Evolutionary conservation across 2,329 filamentous ascomycete species (phyloP).

Genomic region (Grosmannia huntii): DNA sequence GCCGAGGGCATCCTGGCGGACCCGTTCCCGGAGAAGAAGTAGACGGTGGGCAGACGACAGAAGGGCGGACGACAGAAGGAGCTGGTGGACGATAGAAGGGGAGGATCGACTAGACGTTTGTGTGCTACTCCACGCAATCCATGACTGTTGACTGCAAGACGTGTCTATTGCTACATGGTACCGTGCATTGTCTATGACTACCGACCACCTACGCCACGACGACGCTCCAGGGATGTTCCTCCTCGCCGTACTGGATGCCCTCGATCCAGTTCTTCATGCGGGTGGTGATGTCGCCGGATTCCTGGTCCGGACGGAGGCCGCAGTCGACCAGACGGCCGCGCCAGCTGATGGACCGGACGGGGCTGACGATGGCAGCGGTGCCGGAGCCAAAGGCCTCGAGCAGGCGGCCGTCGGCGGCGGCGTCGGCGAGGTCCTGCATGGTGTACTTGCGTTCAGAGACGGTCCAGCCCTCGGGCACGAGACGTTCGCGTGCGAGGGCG

Average conservation of each 20-base stretch:
- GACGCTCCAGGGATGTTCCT: slow-evolving; percentile 77
- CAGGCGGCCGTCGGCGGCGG: slow-evolving; percentile 70
- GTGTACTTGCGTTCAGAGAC: slow-evolving; percentile 82
- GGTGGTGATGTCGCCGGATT: slow-evolving; percentile 75
- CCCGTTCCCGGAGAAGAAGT: slow-evolving; percentile 49
- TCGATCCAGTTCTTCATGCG: slow-evolving; percentile 97
- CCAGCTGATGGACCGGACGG: slow-evolving; percentile 82
- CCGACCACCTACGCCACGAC: too few species aligned
- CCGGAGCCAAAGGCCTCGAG: slow-evolving; percentile 90
- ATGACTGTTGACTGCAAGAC: too few species aligned
- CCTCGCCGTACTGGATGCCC: slow-evolving; percentile 86
- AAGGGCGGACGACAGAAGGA: background rate
- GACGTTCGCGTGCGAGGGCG: slow-evolving; percentile 68
- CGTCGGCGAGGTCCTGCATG: slow-evolving; percentile 74
- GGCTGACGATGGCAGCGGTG: slow-evolving; percentile 87
- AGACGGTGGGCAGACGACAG: background rate
- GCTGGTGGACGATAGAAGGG: background rate
- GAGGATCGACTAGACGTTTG: background rate
- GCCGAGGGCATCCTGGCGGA: slow-evolving; percentile 88
- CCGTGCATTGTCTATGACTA: too few species aligned
- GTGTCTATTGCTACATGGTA: too few species aligned
- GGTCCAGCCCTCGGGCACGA: slow-evolving; percentile 78
- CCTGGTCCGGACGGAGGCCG: slow-evolving; percentile 65
- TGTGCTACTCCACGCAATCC: too few species aligned
- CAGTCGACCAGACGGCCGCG: slow-evolving; percentile 70